A percentile compares a stretch with the other conserved stretches of the same genome.
Conservation (phyloP, 1,139 yeast species). For the Yamadazyma pseudoaaseri region DNA sequence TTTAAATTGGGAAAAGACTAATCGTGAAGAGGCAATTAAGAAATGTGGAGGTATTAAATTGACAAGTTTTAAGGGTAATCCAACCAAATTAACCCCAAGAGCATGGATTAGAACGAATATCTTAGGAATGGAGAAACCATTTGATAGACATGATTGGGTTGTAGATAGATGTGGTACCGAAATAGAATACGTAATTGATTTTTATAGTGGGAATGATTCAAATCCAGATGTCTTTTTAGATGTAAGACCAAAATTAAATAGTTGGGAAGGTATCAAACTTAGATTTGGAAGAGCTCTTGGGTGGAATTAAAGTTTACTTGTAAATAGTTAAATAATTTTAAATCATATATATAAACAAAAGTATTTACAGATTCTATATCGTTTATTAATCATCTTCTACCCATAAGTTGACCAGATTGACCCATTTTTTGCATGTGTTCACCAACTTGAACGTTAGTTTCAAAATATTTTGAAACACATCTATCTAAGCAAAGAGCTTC, state of each 20-base stretch:
- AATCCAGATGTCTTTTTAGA: constrained; percentile 75
- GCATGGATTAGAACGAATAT: constrained; percentile 70
- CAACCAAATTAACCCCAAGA: constrained; percentile 80
- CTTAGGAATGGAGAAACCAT: constrained; percentile 72
- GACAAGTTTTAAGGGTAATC: constrained; percentile 87
- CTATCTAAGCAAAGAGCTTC: constrained; percentile 94
- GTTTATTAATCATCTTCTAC: constrained; percentile 32
- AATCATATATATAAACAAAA: constrained; percentile 3
- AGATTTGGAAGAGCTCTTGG: constrained; percentile 64
- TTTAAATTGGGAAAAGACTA: constrained; percentile 71
- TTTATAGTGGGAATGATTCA: constrained; percentile 61
- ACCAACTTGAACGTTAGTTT: constrained; percentile 94
- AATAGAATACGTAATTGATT: constrained; percentile 91
- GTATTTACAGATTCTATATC: constrained; percentile 3
- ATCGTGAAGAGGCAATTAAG: constrained; percentile 47
- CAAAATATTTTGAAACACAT: constrained; percentile 96
- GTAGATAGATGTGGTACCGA: constrained; percentile 83
- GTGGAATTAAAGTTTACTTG: constrained; percentile 5
- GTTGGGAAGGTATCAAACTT: constrained; percentile 74
- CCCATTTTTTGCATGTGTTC: constrained; percentile 83
- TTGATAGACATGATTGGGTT: constrained; percentile 96
- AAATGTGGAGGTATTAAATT: constrained; percentile 82
- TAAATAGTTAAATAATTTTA: constrained; percentile 5
- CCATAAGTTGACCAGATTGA: constrained; percentile 52
- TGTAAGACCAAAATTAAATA: constrained; percentile 86